Percentiles rank a stretch among this genome's conserved stretches.
phyloP scores from a whole-genome alignment of 164 flowering plant species.

The Aristolochia fimbriata region DNA sequence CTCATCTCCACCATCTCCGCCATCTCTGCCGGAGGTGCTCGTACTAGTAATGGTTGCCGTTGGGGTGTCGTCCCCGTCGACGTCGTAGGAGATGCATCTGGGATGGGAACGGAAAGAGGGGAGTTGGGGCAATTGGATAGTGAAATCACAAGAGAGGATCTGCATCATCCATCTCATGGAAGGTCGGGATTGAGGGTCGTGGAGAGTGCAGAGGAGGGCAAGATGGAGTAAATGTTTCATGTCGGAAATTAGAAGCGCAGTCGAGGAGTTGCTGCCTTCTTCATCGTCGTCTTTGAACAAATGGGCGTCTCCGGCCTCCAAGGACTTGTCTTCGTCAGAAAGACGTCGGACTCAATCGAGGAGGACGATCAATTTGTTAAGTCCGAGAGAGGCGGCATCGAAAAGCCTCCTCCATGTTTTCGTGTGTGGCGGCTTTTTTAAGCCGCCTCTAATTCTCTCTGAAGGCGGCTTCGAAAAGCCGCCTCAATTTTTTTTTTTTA shows the following conservation, averaged over 20 bases:
- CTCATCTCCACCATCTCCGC: no score
- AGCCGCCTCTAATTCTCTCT: no score
- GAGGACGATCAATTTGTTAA: slow-evolving; percentile 60
- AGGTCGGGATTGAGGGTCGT: slow-evolving; percentile 63
- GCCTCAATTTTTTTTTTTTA: no score
- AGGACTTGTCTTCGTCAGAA: slow-evolving; percentile 43
- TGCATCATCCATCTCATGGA: slow-evolving; percentile 84
- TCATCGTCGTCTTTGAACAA: no score
- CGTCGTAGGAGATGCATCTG: slow-evolving; percentile 52
- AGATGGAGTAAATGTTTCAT: slow-evolving; percentile 53
- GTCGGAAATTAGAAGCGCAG: no score
- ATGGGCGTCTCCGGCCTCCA: slow-evolving; percentile 46
- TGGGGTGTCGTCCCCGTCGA: no score
- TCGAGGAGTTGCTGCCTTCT: no score
- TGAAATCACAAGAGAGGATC: slow-evolving; percentile 41
- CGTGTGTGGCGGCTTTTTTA: no score
- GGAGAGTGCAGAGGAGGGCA: slow-evolving; percentile 75
- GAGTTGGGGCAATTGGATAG: slow-evolving; percentile 44
- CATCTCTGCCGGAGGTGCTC: slow-evolving; percentile 5
- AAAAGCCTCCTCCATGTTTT: no score
- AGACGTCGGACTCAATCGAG: slow-evolving; percentile 75
- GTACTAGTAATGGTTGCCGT: slow-evolving; percentile 12
- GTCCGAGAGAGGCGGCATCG: no score
- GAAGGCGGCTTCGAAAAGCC: no score
- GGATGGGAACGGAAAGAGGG: slow-evolving; percentile 69